Percentiles rank a stretch among this genome's conserved stretches.
phyloP scores from a whole-genome alignment of 1,284 basidiomycete genomes.

The Flammula alnicola region DNA sequence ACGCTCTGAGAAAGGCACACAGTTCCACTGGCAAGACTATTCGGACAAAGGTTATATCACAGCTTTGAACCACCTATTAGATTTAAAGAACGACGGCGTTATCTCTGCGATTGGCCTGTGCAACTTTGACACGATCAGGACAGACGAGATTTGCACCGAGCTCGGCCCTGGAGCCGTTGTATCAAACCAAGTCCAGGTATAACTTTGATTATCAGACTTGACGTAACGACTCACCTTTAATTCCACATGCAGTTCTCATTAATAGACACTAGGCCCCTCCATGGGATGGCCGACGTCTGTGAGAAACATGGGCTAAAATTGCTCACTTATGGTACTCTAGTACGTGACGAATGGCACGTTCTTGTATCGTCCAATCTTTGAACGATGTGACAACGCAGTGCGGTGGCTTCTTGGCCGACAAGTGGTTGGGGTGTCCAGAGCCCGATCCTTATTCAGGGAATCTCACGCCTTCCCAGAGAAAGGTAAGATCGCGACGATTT shows the following conservation, averaged over 20 bases:
- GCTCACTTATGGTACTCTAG: conserved; percentile 81
- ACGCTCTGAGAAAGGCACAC: conserved; percentile 11
- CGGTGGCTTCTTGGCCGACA: conserved; percentile 79
- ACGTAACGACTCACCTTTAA: conserved; percentile 3
- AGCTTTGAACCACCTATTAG: conserved; percentile 61
- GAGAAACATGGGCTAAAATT: conserved; percentile 73
- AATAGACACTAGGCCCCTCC: conserved; percentile 76
- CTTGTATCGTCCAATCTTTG: conserved; percentile 7
- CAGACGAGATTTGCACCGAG: conserved; percentile 78
- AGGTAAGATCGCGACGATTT: conserved; percentile 49
- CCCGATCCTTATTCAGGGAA: conserved; percentile 71
- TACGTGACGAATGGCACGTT: conserved; percentile 39
- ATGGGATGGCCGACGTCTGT: conserved; percentile 79
- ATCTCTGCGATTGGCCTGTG: conserved; percentile 75
- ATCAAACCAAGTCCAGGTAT: conserved; percentile 83
- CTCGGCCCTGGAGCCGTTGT: conserved; percentile 70
- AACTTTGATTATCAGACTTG: conserved; percentile 1
- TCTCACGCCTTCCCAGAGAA: conserved; percentile 79
- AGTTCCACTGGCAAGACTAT: conserved; percentile 88
- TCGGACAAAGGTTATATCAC: conserved; percentile 68
- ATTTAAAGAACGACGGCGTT: conserved; percentile 62
- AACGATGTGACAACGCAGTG: conserved; percentile 52
- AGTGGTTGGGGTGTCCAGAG: conserved; percentile 69
- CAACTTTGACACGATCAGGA: conserved; percentile 78
- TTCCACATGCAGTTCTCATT: conserved; percentile 66